Conservation (phyloP, 306 rosid genomes). For the Glycine latifolia region DNA sequence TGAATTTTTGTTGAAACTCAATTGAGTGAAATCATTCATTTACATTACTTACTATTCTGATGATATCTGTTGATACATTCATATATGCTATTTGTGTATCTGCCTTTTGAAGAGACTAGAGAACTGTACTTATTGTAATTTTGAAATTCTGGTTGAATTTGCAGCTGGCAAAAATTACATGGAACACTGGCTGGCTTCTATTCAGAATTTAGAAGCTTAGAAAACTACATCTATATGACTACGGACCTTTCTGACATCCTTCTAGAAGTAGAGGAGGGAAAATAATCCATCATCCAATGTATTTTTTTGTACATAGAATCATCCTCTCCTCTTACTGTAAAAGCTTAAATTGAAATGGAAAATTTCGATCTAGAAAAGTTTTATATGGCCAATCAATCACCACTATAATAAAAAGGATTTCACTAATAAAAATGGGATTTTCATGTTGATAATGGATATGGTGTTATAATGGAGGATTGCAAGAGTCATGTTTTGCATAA, state of each 20-base stretch:
- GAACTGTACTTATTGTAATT: constrained; percentile 32
- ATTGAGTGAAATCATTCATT: constrained; percentile 11
- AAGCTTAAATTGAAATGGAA: constrained; percentile 37
- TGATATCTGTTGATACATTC: constrained; percentile 5
- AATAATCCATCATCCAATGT: constrained; percentile 43
- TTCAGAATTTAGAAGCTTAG: constrained; percentile 63
- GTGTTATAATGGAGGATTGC: not conserved
- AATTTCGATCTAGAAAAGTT: constrained; percentile 23
- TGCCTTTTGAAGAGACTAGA: no score
- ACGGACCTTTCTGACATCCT: constrained; percentile 40
- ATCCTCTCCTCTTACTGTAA: constrained; percentile 39
- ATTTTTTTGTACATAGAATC: constrained; percentile 49
- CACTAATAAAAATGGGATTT: not conserved
- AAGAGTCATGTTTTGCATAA: not conserved
- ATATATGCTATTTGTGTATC: not conserved
- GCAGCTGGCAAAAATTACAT: constrained; percentile 77
- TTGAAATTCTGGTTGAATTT: constrained; percentile 42
- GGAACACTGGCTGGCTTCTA: constrained; percentile 75
- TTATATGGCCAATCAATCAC: constrained; percentile 16
- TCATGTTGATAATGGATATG: not conserved
- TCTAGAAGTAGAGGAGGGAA: constrained; percentile 44
- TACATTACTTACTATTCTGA: not conserved
- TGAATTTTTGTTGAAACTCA: constrained; percentile 19
- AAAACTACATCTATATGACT: constrained; percentile 28
- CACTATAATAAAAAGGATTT: not conserved